Conservation (phyloP, 139 green algal species). For the Tetraselmis chui region DNA sequence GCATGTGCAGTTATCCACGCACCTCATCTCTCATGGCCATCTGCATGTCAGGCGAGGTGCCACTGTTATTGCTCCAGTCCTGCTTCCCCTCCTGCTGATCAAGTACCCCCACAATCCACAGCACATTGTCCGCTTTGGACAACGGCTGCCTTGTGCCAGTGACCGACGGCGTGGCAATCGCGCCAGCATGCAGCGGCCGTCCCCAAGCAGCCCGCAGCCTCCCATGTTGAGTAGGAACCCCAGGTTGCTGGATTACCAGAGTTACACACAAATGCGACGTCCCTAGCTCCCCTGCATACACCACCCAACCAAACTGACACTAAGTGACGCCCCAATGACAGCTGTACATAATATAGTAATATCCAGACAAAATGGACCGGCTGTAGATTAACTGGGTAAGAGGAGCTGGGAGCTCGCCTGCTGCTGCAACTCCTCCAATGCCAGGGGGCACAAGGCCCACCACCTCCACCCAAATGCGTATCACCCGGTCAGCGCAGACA, state of each 20-base stretch:
- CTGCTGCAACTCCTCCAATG: neutral
- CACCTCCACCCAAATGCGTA: slow-evolving; percentile 61
- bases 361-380: no score
- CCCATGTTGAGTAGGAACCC: neutral
- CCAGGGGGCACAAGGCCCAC: slow-evolving; percentile 22
- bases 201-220: neutral
- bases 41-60: slow-evolving; percentile 5
- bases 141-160: neutral
- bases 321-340: no score
- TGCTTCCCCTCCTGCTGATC: neutral
- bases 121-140: slow-evolving; percentile 13
- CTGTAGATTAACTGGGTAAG: no score
- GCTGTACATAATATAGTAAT: no score
- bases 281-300: neutral
- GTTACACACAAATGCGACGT: slow-evolving; percentile 55
- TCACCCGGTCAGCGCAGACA: slow-evolving; percentile 36
- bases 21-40: neutral
- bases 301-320: no score
- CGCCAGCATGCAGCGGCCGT: neutral
- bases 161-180: neutral
- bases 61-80: neutral
- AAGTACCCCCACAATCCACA: slow-evolving; percentile 37
- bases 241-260: slow-evolving; percentile 53
- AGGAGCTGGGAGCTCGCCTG: neutral
- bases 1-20: no score